These are phyloP conservation scores for Fragilariopsis cylindrus DNA, from an alignment of 108 stramenopile genomes.

Conservation along the genomic window DNA sequence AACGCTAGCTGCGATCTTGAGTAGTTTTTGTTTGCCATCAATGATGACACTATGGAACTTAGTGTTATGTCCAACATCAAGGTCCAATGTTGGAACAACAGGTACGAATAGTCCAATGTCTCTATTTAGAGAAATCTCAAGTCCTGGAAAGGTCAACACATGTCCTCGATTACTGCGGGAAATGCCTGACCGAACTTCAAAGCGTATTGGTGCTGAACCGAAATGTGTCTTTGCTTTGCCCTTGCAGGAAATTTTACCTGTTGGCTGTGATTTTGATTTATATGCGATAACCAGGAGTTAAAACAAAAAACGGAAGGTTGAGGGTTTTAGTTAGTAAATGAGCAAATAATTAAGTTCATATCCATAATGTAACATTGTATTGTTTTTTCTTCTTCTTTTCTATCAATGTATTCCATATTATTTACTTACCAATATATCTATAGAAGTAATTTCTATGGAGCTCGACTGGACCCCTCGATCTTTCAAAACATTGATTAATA, in stretches of 20 bases:
- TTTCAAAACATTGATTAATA: conserved; percentile 33
- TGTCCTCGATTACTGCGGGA: conserved; percentile 40
- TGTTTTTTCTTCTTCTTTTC: neutral
- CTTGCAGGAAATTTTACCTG: conserved; percentile 39
- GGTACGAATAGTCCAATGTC: conserved; percentile 46
- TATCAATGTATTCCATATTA: neutral
- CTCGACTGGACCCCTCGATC: conserved; percentile 28
- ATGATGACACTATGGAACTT: conserved; percentile 28
- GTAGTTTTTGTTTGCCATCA: conserved; percentile 25
- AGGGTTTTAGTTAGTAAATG: neutral
- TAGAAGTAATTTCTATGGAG: conserved; percentile 31
- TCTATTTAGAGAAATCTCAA: conserved; percentile 43
- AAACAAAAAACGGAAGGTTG: neutral
- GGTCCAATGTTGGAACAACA: conserved; percentile 42
- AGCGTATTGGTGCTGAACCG: conserved; percentile 31
- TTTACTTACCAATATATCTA: conserved; percentile 42
- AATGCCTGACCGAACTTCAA: conserved; percentile 54
- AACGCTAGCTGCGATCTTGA: conserved; percentile 40
- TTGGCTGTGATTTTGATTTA: conserved; percentile 16
- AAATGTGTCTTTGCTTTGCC: conserved; percentile 47
- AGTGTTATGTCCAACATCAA: conserved; percentile 58
- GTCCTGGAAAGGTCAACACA: conserved; percentile 52
- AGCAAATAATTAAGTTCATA: neutral
- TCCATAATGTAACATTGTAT: neutral
- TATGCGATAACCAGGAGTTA: neutral